Evolutionary conservation across 2,329 filamentous ascomycete species (phyloP).

Genomic region (Diplodia corticola): DNA sequence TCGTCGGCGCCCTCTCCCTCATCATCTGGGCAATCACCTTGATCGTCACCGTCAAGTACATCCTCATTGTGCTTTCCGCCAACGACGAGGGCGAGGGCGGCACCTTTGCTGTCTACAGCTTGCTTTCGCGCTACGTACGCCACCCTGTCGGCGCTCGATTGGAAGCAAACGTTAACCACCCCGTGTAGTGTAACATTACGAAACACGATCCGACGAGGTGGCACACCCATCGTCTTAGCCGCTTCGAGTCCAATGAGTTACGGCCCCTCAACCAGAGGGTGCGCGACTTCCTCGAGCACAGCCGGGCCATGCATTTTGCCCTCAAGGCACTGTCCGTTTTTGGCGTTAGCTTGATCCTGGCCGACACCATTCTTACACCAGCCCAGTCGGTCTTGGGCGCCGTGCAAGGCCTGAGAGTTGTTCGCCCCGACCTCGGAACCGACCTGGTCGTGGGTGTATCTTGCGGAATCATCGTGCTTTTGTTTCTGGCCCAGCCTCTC

Average conservation of each 20-base stretch:
- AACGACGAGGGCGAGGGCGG: slow-evolving; percentile 73
- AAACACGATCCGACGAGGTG: slow-evolving; percentile 55
- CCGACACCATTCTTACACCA: slow-evolving; percentile 66
- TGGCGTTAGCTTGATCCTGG: slow-evolving; percentile 67
- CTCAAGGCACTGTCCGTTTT: slow-evolving; percentile 65
- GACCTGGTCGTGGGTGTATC: slow-evolving; percentile 61
- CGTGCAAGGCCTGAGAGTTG: slow-evolving; percentile 62
- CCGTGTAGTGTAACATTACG: slow-evolving; percentile 59
- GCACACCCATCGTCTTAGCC: slow-evolving; percentile 60
- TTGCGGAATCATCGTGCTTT: slow-evolving; percentile 63
- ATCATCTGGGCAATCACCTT: slow-evolving; percentile 69
- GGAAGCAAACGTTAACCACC: not conserved
- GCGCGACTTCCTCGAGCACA: slow-evolving; percentile 60
- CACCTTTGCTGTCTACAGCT: slow-evolving; percentile 66
- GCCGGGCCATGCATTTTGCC: slow-evolving; percentile 51
- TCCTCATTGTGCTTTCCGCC: slow-evolving; percentile 64
- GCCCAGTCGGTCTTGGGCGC: slow-evolving; percentile 71
- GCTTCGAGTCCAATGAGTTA: slow-evolving; percentile 59
- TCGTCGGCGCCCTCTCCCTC: slow-evolving; percentile 66
- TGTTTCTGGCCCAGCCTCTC: slow-evolving; percentile 66
- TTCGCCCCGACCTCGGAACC: slow-evolving; percentile 56
- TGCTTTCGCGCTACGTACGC: slow-evolving; percentile 58
- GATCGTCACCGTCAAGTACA: slow-evolving; percentile 70
- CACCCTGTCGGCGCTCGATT: not conserved
- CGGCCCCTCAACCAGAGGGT: slow-evolving; percentile 53